Evolutionary conservation across 208 protist species (phyloP).

Genomic region (Trypanosoma platydactyli): DNA sequence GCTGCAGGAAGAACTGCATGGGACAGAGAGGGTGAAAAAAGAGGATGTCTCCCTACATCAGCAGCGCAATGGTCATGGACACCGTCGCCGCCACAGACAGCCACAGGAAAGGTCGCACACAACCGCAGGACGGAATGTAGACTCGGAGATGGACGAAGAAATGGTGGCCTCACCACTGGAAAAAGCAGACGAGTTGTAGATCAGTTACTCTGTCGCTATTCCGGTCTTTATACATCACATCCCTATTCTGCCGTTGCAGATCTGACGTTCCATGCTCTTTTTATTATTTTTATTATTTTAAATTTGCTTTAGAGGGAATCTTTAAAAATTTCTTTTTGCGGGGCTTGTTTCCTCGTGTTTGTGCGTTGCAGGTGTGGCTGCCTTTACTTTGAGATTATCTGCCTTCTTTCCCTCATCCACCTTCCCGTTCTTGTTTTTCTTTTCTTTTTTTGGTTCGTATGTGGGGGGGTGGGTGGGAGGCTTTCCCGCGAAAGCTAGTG

Average conservation of each 20-base stretch:
- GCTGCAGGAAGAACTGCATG: not conserved
- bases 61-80: not conserved
- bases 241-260: not conserved
- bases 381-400: too few relatives aligned
- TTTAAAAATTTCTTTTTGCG: not conserved
- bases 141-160: not conserved
- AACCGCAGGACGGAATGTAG: not conserved
- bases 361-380: too few relatives aligned
- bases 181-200: slow-evolving; percentile 21
- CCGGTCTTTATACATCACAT: not conserved
- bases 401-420: too few relatives aligned
- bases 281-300: slow-evolving; percentile 13
- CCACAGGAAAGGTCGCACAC: too few relatives aligned
- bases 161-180: slow-evolving; percentile 6
- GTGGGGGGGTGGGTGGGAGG: too few relatives aligned
- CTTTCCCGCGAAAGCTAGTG: not conserved
- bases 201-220: slow-evolving; percentile 2
- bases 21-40: slow-evolving; percentile 12
- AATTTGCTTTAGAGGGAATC: not conserved
- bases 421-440: too few relatives aligned
- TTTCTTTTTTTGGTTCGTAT: slow-evolving; percentile 18
- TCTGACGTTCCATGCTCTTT: slow-evolving; percentile 11
- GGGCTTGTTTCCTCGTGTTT: too few relatives aligned
- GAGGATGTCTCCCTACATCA: slow-evolving; percentile 19
- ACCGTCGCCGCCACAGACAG: not conserved